Evolutionary conservation across 2,329 filamentous ascomycete species (phyloP).

Genomic region (Cyphellophora europaea): DNA sequence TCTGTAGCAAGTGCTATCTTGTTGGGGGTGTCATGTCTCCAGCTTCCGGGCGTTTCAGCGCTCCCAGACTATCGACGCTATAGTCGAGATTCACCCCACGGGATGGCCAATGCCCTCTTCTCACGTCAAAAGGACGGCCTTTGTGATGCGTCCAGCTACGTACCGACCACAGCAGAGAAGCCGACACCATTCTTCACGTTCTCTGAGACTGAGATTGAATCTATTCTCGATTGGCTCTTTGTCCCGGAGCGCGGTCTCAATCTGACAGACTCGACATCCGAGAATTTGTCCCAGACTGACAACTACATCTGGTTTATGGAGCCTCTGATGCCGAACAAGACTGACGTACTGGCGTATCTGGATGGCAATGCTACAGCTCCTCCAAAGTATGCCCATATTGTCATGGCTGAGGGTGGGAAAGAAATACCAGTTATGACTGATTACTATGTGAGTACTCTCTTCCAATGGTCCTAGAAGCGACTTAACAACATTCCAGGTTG

Average conservation of each 20-base stretch:
- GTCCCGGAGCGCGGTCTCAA: slow-evolving; percentile 2
- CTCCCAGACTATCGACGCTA: too few relatives aligned
- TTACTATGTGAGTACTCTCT: neutral
- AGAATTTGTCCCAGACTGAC: neutral
- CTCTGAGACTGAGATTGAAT: neutral
- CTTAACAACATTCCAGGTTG: slow-evolving; percentile 1
- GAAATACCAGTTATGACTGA: neutral
- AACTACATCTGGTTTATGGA: slow-evolving; percentile 4
- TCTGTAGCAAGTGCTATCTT: too few relatives aligned
- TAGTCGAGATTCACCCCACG: too few relatives aligned
- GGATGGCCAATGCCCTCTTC: too few relatives aligned
- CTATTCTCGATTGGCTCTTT: neutral
- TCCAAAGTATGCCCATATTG: neutral
- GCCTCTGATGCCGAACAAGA: slow-evolving; percentile 1
- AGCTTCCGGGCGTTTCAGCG: too few relatives aligned
- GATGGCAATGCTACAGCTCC: neutral
- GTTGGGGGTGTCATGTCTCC: too few relatives aligned
- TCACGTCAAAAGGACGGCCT: too few relatives aligned
- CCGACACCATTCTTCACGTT: slow-evolving; percentile 1
- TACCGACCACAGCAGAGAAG: slow-evolving; percentile 1
- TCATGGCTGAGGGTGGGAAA: neutral
- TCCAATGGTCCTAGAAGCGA: too few relatives aligned
- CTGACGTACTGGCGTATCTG: slow-evolving; percentile 1
- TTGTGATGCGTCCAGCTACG: too few relatives aligned
- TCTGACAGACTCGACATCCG: neutral